Evolutionary conservation across 148 eudicot species (phyloP).

Genomic region (Heliamphora exappendiculata): DNA sequence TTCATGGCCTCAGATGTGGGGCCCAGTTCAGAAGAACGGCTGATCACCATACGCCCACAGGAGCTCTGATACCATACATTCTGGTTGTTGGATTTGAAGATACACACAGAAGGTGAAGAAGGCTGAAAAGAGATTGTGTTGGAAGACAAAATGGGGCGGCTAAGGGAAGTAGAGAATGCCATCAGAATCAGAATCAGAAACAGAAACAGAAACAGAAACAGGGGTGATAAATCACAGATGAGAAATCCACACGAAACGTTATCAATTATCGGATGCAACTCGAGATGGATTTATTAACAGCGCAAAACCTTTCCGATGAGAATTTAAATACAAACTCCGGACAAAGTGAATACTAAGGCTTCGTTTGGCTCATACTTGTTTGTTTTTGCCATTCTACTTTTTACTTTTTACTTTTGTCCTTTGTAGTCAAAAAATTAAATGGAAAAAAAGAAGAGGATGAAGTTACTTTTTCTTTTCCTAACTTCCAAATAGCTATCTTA

Average conservation of each 20-base stretch:
- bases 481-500: too few species aligned
- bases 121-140: slow-evolving; percentile 10
- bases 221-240: neutral
- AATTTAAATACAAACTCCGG: too few species aligned
- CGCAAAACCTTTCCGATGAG: too few species aligned
- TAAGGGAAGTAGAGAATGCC: slow-evolving; percentile 19
- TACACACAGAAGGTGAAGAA: slow-evolving; percentile 20
- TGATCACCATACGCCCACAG: slow-evolving; percentile 13
- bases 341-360: too few species aligned
- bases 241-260: neutral
- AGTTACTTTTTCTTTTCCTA: too few species aligned
- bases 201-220: neutral
- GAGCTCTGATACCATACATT: slow-evolving; percentile 7
- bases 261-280: too few species aligned
- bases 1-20: slow-evolving; percentile 34
- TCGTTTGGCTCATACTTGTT: too few species aligned
- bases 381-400: too few species aligned
- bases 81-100: slow-evolving; percentile 16
- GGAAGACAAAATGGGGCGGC: slow-evolving; percentile 18
- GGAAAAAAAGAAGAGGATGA: too few species aligned
- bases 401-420: too few species aligned
- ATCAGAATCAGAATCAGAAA: neutral
- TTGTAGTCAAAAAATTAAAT: too few species aligned
- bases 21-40: slow-evolving; percentile 40
- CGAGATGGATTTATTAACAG: too few species aligned